These are phyloP conservation scores for Platanus orientalis DNA, from an alignment of 164 flowering plant genomes.

Conservation along the genomic window DNA sequence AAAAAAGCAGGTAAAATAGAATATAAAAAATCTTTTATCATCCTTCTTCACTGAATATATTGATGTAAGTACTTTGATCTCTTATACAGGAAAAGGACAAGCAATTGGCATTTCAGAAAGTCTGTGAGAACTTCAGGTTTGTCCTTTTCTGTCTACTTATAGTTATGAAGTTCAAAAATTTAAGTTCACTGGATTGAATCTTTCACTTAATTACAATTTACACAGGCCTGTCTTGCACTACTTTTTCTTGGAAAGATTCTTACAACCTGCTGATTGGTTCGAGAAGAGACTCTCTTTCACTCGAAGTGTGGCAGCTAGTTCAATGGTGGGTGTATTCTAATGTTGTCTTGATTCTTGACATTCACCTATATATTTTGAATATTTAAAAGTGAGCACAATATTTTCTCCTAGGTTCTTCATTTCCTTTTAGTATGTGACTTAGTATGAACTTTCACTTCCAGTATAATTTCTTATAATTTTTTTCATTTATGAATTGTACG, in stretches of 20 bases:
- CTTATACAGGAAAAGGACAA: conserved; percentile 70
- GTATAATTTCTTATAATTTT: neutral
- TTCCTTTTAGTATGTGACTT: neutral
- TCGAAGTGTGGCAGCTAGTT: conserved; percentile 95
- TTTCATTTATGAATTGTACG: no score
- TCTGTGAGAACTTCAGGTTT: conserved; percentile 87
- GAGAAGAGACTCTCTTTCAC: conserved; percentile 92
- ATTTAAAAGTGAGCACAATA: no score
- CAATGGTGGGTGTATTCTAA: conserved; percentile 58
- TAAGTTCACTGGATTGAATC: neutral
- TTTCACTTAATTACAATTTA: conserved; percentile 12
- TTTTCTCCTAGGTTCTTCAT: neutral
- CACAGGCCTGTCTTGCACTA: conserved; percentile 97
- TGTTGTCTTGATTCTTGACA: neutral
- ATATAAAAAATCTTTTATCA: no score
- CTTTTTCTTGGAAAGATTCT: conserved; percentile 90
- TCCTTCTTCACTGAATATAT: no score
- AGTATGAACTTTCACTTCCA: neutral
- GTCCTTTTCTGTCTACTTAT: neutral
- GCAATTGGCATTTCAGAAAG: conserved; percentile 77
- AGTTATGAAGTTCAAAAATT: neutral
- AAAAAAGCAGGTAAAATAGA: neutral
- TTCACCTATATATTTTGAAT: no score
- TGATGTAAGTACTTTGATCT: conserved; percentile 8
- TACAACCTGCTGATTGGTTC: conserved; percentile 94